Evolutionary conservation across 2,329 filamentous ascomycete genomes (phyloP), one percentile per base, ranked within the genome.

Genomic region (Diaporthe caulivora): DNA sequence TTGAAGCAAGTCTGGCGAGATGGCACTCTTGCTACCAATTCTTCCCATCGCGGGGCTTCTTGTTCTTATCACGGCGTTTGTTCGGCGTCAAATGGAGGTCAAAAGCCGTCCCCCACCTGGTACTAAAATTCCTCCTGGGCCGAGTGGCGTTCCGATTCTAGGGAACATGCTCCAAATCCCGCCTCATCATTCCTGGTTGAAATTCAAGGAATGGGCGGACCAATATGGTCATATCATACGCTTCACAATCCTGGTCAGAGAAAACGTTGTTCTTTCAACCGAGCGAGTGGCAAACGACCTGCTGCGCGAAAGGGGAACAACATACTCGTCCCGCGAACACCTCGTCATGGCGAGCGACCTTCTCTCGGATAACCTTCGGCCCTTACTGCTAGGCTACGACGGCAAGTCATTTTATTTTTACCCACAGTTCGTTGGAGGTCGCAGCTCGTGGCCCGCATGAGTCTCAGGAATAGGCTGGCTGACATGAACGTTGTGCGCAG

Each of bases 131-230:
- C 54, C 54, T 13, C 54, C 54, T 2, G 54, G 31, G 4, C 54
- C 54, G 2, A 31, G n/a, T 15, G 54, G 54, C 31, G 21, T 24
- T 24, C 54, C 54, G 17, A 40, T 58, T 24, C 21, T 58, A 24
- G 54, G 54, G 21, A 58, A 58, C 31, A 58, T 58, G 54, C 31
- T 58, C 21, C 54, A 58, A 9, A 40, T 58, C 21, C 54, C 54
- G 21, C 31, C 54, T 58, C 54, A 58, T 2, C 54, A 58, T 58
- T 58, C 54, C 31, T 58, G 54, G 54, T 24, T 58, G 31, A 58
- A 58, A 24, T 58, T 58, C 31, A 58, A 58, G 31, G 54, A 58
- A 24, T 58, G 54, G 54, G 54, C 54, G 21, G 54, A 58, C 31
- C 54, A 40, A 31, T 40, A 58, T 58, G 54, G 54, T 5, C 54